These are phyloP conservation scores for Botrytis paeoniae DNA, from an alignment of 2,329 filamentous ascomycete species.

Conservation along the genomic window DNA sequence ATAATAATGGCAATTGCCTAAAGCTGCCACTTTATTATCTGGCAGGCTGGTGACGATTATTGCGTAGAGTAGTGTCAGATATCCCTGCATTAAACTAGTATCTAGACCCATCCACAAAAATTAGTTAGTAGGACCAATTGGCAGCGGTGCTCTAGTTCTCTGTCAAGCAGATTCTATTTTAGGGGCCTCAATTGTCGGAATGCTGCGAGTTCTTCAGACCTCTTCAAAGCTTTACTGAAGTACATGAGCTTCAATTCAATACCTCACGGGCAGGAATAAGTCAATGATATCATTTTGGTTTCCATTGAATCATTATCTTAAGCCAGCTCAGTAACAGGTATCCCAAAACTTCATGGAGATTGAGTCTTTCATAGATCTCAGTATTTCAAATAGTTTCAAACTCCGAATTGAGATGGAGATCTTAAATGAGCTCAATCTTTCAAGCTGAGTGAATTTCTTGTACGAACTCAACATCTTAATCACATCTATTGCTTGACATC, in stretches of 20 bases:
- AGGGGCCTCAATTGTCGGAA: background rate
- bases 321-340: background rate
- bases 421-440: background rate
- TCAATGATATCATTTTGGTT: background rate
- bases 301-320: background rate
- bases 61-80: background rate
- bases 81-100: background rate
- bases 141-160: background rate
- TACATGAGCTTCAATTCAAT: background rate
- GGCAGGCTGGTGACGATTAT: background rate
- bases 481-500: background rate
- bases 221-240: background rate
- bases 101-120: background rate
- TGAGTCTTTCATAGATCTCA: background rate
- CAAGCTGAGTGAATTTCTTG: background rate
- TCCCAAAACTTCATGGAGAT: background rate
- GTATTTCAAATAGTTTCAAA: background rate
- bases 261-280: background rate
- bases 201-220: background rate
- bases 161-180: background rate
- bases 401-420: background rate
- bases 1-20: background rate
- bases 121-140: background rate
- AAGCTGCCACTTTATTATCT: background rate
- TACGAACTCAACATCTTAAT: background rate